Percentiles rank a stretch among this genome's conserved stretches.
Evolutionary conservation across 2,329 filamentous ascomycete genomes (phyloP).

Genomic region (Coniella vitis): DNA sequence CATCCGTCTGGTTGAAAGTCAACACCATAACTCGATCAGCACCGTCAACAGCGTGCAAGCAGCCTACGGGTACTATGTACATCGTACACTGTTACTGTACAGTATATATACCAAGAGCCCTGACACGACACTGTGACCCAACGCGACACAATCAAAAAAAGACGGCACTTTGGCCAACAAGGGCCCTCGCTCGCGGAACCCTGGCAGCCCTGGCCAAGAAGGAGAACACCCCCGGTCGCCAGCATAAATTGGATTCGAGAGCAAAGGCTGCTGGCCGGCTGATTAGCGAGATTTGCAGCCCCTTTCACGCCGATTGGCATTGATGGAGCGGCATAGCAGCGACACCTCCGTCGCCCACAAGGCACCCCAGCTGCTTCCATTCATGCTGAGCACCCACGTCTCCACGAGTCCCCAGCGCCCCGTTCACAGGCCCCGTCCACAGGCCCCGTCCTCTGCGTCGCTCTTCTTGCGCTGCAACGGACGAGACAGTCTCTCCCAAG

Average conservation of each 20-base stretch:
- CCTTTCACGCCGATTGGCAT: slow-evolving; percentile 23
- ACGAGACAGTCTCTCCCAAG: neutral
- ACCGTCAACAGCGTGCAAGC: no score
- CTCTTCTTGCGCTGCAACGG: slow-evolving; percentile 1
- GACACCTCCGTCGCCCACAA: slow-evolving; percentile 18
- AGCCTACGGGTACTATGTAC: no score
- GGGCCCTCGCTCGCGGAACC: neutral
- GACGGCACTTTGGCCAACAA: neutral
- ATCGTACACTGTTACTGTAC: no score
- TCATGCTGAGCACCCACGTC: slow-evolving; percentile 26
- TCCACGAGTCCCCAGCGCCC: slow-evolving; percentile 9
- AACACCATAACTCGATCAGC: no score
- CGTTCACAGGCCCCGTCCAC: slow-evolving; percentile 2
- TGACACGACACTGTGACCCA: neutral
- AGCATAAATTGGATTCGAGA: slow-evolving; percentile 25
- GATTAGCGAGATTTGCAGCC: slow-evolving; percentile 36
- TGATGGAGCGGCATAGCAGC: slow-evolving; percentile 18
- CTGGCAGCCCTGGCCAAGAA: neutral
- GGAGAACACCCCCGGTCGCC: slow-evolving; percentile 17
- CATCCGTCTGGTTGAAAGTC: no score
- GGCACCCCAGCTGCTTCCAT: slow-evolving; percentile 25
- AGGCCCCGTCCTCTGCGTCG: slow-evolving; percentile 2
- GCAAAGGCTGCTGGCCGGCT: slow-evolving; percentile 24
- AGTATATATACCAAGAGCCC: neutral
- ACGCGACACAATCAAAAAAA: slow-evolving; percentile 3